Percentiles rank a stretch among this genome's conserved stretches.
Evolutionary conservation across 345 rosid genomes (phyloP).

Genomic region (Gossypium turneri): DNA sequence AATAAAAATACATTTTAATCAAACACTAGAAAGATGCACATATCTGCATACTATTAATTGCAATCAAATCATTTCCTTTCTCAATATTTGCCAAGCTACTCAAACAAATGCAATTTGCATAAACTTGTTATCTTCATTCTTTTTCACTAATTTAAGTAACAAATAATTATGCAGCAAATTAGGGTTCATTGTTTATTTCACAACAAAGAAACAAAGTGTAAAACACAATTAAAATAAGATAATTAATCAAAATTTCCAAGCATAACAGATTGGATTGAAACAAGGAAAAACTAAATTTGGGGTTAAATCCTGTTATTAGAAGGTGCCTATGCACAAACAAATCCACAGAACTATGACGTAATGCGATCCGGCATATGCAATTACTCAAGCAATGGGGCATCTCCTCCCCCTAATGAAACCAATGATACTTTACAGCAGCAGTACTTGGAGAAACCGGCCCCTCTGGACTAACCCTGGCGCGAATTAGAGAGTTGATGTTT

Average conservation of each 20-base stretch:
- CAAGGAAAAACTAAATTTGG: too few species aligned
- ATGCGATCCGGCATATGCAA: constrained; percentile 47
- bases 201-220: not conserved
- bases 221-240: too few species aligned
- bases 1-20: too few species aligned
- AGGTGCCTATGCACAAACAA: constrained; percentile 44
- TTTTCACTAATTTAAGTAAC: not conserved
- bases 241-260: too few species aligned
- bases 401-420: constrained; percentile 48
- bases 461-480: constrained; percentile 42
- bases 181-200: not conserved
- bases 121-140: not conserved
- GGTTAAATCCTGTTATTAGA: constrained; percentile 6
- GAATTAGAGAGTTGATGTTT: not conserved
- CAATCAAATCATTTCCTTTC: not conserved
- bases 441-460: constrained; percentile 53
- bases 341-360: constrained; percentile 43
- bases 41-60: not conserved
- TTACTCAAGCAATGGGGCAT: constrained; percentile 48
- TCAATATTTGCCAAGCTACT: not conserved
- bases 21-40: too few species aligned
- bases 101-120: not conserved
- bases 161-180: not conserved
- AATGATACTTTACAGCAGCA: constrained; percentile 42
- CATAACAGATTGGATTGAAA: too few species aligned